A percentile compares a stretch with the other conserved stretches of the same genome.
Conservation (phyloP, 148 eudicot species). For the Rhododendron kiyosumense region DNA sequence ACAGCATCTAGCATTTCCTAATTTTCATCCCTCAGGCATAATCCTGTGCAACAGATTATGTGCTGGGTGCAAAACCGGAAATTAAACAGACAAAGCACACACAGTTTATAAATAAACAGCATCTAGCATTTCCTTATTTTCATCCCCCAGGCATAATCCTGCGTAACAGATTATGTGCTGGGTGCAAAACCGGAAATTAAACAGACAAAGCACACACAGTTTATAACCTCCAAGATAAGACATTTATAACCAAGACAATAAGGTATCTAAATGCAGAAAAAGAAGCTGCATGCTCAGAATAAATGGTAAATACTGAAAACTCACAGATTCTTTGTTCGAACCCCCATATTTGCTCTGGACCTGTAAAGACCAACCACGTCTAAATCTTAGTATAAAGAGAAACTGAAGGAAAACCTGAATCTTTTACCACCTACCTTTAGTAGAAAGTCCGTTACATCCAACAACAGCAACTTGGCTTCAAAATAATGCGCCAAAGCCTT, state of each 20-base stretch:
- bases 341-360: conserved; percentile 77
- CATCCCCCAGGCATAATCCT: neutral
- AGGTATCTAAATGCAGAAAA: neutral
- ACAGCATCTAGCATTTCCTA: neutral
- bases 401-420: neutral
- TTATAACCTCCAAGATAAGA: neutral
- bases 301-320: conserved; percentile 16
- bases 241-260: neutral
- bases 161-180: neutral
- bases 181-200: neutral
- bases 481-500: conserved; percentile 90
- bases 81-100: neutral
- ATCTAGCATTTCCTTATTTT: neutral
- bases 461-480: conserved; percentile 71
- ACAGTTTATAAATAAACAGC: neutral
- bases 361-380: conserved; percentile 34
- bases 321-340: conserved; percentile 54
- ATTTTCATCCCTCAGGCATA: neutral
- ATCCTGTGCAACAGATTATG: neutral
- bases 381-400: neutral
- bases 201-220: neutral
- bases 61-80: neutral
- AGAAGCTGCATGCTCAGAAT: neutral
- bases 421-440: conserved; percentile 50
- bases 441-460: conserved; percentile 75